Evolutionary conservation across 106 monocot species (phyloP).

Genomic region (Dendrobium catenatum): DNA sequence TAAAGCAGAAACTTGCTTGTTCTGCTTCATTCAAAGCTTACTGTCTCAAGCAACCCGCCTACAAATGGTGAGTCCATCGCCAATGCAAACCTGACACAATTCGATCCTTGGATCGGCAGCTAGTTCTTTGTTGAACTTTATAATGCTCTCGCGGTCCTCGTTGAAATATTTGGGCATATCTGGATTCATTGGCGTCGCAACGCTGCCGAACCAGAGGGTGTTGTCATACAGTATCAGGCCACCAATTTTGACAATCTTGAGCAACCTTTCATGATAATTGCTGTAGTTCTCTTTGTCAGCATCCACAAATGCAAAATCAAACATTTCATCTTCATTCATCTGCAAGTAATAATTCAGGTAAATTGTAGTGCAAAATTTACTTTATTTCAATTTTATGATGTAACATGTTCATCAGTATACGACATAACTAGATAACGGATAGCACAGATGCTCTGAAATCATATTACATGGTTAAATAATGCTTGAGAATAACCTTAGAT

Average conservation of each 20-base stretch:
- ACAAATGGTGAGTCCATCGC: slow-evolving; percentile 41
- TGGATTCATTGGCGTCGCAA: slow-evolving; percentile 14
- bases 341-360: slow-evolving; percentile 30
- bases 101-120: slow-evolving; percentile 32
- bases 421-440: too few species aligned
- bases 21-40: too few species aligned
- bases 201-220: slow-evolving; percentile 64
- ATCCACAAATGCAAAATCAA: slow-evolving; percentile 67
- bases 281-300: slow-evolving; percentile 81
- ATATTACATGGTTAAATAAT: too few species aligned
- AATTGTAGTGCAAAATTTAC: slow-evolving; percentile 14
- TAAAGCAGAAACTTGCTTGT: too few species aligned
- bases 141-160: neutral
- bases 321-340: slow-evolving; percentile 28
- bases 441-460: too few species aligned
- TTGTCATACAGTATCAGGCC: slow-evolving; percentile 73
- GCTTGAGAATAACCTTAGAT: too few species aligned
- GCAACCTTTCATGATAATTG: slow-evolving; percentile 53
- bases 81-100: slow-evolving; percentile 27
- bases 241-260: slow-evolving; percentile 55
- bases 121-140: slow-evolving; percentile 31
- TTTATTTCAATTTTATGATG: neutral
- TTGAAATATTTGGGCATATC: neutral
- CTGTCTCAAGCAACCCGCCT: slow-evolving; percentile 18
- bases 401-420: too few species aligned